These are phyloP conservation scores for Globisporangium acanthophoron DNA, from an alignment of 352 stramenopile species.

Conservation along the genomic window DNA sequence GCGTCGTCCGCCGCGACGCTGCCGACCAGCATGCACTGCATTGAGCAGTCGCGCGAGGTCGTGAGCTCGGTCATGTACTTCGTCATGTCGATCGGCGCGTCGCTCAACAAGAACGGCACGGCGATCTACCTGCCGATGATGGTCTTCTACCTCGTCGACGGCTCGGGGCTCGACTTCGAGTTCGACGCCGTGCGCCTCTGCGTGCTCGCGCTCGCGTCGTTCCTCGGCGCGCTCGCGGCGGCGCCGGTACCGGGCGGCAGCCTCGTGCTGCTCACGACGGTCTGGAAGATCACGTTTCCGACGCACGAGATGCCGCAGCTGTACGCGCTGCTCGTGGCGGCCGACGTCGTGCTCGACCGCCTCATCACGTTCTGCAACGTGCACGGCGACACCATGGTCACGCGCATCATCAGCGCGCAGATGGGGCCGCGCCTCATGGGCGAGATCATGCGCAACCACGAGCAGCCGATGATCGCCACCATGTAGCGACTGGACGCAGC, in stretches of 20 bases:
- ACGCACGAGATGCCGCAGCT: conserved; percentile 39
- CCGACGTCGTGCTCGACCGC: conserved; percentile 69
- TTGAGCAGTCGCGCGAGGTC: conserved; percentile 49
- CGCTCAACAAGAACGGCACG: conserved; percentile 72
- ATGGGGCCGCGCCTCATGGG: conserved; percentile 11
- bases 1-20: conserved; percentile 72
- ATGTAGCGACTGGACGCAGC: conserved; percentile 5
- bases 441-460: conserved; percentile 19
- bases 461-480: conserved; percentile 9
- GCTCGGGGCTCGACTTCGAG: conserved; percentile 30
- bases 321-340: conserved; percentile 58
- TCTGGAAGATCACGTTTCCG: conserved; percentile 70
- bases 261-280: conserved; percentile 56
- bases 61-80: conserved; percentile 65
- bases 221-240: conserved; percentile 56
- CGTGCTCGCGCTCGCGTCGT: conserved; percentile 47
- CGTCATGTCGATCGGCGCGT: conserved; percentile 58
- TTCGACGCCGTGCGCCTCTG: conserved; percentile 32
- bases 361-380: conserved; percentile 74
- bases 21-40: conserved; percentile 52
- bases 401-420: conserved; percentile 65
- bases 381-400: conserved; percentile 67
- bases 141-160: conserved; percentile 67
- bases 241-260: conserved; percentile 53
- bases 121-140: conserved; percentile 72